A percentile compares a stretch with the other conserved stretches of the same genome.
phyloP scores from a whole-genome alignment of 1,284 basidiomycete species.

The Cronartium quercuum region DNA sequence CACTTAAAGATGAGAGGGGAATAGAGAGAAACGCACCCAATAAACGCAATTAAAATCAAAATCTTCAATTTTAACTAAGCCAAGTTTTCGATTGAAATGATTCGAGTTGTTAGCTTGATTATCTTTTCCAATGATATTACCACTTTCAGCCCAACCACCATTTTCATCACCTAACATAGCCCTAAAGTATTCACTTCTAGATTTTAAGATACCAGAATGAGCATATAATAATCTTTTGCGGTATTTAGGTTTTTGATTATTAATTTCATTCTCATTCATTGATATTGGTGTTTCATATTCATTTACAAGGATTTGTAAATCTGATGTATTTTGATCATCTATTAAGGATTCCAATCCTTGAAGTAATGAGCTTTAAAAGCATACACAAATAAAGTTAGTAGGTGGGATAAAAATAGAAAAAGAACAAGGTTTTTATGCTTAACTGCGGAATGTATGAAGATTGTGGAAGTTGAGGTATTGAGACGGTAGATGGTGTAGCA shows the following conservation, averaged over 20 bases:
- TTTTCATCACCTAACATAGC: conserved; percentile 62
- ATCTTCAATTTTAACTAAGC: conserved; percentile 63
- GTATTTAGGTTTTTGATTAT: too few species aligned
- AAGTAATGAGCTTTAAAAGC: conserved; percentile 53
- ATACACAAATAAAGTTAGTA: conserved; percentile 58
- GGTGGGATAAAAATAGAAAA: conserved; percentile 52
- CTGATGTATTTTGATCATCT: conserved; percentile 52
- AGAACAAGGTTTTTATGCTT: background rate
- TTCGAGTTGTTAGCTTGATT: too few species aligned
- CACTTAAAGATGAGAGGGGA: conserved; percentile 5
- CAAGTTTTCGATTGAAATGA: conserved; percentile 11
- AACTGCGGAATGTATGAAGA: conserved; percentile 60
- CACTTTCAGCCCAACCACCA: conserved; percentile 60
- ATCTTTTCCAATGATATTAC: conserved; percentile 3
- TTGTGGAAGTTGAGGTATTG: conserved; percentile 62
- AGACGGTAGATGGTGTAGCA: conserved; percentile 61
- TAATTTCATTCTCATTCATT: too few species aligned
- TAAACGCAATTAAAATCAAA: conserved; percentile 74
- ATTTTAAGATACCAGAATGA: conserved; percentile 67
- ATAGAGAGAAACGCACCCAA: conserved; percentile 62
- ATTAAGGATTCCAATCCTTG: conserved; percentile 47
- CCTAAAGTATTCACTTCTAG: conserved; percentile 70
- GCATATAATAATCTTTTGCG: conserved; percentile 69
- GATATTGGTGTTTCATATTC: conserved; percentile 53
- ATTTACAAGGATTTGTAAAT: conserved; percentile 63